These are phyloP conservation scores for Rosa chinensis DNA, from an alignment of 306 rosid species.

Conservation along the genomic window DNA sequence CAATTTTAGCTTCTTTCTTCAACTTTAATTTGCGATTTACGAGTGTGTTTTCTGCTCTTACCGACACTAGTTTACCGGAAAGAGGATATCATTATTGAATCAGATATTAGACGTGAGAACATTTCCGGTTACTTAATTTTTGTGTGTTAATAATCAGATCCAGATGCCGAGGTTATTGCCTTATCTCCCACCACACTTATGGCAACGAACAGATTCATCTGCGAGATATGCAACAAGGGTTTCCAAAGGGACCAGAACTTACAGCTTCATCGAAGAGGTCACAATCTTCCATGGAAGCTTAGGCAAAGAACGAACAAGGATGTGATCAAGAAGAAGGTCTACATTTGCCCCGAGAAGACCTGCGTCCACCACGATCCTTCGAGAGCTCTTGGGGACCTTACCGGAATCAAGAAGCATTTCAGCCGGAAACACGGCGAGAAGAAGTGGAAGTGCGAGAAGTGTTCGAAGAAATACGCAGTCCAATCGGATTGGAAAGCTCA, in stretches of 20 bases:
- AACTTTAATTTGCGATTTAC: too few species aligned
- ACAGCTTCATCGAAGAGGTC: constrained; percentile 90
- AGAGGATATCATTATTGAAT: not conserved
- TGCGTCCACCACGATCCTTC: constrained; percentile 88
- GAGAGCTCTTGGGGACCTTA: constrained; percentile 90
- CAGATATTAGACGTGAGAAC: not conserved
- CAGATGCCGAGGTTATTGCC: constrained; percentile 94
- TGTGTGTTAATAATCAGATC: constrained; percentile 47
- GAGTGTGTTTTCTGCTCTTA: not conserved
- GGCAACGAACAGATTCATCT: constrained; percentile 88
- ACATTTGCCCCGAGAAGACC: constrained; percentile 82
- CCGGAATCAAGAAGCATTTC: constrained; percentile 92
- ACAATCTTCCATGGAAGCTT: constrained; percentile 93
- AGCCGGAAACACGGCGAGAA: constrained; percentile 95
- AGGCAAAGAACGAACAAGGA: constrained; percentile 73
- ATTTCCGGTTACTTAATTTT: not conserved
- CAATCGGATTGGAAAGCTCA: constrained; percentile 99
- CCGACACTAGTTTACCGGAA: not conserved
- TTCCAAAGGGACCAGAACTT: constrained; percentile 97
- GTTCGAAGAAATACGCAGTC: constrained; percentile 93
- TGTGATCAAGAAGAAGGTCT: constrained; percentile 66
- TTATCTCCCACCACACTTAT: constrained; percentile 87
- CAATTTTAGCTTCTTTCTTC: not conserved
- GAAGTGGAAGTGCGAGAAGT: constrained; percentile 97
- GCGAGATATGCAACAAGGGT: constrained; percentile 97